These are phyloP conservation scores for Gossypium trilobum DNA, from an alignment of 441 rosid species.

Conservation along the genomic window DNA sequence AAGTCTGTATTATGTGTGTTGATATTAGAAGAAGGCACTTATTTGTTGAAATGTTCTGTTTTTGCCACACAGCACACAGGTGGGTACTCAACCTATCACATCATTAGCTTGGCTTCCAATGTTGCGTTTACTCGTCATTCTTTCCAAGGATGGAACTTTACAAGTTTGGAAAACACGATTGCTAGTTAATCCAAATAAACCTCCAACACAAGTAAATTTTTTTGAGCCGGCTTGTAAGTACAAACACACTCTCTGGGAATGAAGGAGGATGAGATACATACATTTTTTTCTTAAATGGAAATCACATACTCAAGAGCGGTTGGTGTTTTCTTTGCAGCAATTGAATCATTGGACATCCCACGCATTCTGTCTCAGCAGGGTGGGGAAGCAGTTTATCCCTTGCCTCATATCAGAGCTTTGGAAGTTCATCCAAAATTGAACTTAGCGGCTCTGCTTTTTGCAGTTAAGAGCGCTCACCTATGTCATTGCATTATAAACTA, in stretches of 20 bases:
- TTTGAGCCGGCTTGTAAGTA: constrained; percentile 86
- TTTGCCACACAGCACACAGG: constrained; percentile 56
- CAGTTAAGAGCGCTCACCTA: constrained; percentile 51
- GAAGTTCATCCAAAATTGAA: constrained; percentile 95
- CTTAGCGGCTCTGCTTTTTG: constrained; percentile 76
- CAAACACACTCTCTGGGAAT: neutral
- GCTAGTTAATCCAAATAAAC: constrained; percentile 78
- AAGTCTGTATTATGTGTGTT: neutral
- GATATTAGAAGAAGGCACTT: neutral
- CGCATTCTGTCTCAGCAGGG: constrained; percentile 89
- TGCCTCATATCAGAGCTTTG: constrained; percentile 68
- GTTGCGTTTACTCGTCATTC: constrained; percentile 74
- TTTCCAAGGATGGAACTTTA: constrained; percentile 86
- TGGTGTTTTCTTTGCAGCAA: constrained; percentile 49
- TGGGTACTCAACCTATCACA: constrained; percentile 88
- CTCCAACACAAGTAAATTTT: constrained; percentile 89
- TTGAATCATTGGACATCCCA: constrained; percentile 84
- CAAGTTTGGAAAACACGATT: constrained; percentile 93
- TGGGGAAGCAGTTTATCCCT: constrained; percentile 94
- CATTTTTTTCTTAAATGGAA: neutral
- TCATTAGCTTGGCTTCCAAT: constrained; percentile 86
- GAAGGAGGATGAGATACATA: neutral
- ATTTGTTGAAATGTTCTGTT: neutral
- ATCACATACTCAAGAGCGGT: neutral
- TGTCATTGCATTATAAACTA: constrained; percentile 9